These are phyloP conservation scores for Scenedesmus sp. DNA, from an alignment of 163 green algal species.

Conservation along the genomic window DNA sequence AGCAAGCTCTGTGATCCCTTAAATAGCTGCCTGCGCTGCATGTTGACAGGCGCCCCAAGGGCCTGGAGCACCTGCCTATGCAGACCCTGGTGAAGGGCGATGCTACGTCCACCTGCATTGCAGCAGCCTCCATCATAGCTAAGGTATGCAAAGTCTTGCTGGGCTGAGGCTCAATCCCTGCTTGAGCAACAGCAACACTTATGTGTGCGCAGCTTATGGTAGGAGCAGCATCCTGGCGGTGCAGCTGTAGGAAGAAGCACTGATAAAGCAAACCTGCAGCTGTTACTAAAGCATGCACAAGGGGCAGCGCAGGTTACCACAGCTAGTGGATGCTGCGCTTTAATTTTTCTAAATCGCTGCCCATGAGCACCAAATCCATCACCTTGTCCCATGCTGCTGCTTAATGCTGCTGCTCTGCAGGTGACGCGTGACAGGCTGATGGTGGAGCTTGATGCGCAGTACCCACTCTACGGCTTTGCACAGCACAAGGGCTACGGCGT, in stretches of 20 bases:
- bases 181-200: background rate
- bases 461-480: conserved; percentile 90
- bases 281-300: background rate
- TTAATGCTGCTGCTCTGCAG: conserved; percentile 53
- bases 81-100: conserved; percentile 90
- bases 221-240: background rate
- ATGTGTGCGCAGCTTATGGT: background rate
- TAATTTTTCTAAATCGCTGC: too few relatives aligned
- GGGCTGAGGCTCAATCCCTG: background rate
- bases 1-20: background rate
- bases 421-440: conserved; percentile 95
- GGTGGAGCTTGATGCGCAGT: conserved; percentile 77
- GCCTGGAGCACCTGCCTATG: conserved; percentile 61
- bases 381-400: background rate
- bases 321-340: background rate
- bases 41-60: background rate
- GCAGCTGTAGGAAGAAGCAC: too few relatives aligned
- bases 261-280: background rate
- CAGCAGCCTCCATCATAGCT: conserved; percentile 88
- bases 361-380: background rate
- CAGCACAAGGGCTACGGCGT: conserved; percentile 83
- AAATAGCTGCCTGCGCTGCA: background rate
- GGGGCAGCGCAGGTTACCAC: background rate
- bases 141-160: conserved; percentile 67
- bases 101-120: conserved; percentile 82